phyloP scores from a whole-genome alignment of 257 asterid species.

The Eucommia ulmoides region DNA sequence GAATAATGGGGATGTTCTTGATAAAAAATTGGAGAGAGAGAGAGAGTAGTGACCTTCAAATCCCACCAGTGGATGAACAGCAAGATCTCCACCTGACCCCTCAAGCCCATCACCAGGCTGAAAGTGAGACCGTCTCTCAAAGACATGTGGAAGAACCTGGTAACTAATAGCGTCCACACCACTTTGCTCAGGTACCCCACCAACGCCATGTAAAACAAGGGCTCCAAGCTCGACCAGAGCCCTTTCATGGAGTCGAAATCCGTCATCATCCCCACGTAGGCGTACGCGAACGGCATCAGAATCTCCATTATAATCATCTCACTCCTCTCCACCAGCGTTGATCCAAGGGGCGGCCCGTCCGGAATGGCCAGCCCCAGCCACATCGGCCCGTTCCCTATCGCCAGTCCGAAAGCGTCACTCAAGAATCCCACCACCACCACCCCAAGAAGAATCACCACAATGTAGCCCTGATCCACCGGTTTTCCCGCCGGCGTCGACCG shows the following conservation, averaged over 20 bases:
- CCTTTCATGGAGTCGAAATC: slow-evolving; percentile 26
- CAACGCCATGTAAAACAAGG: slow-evolving; percentile 32
- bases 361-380: slow-evolving; percentile 90
- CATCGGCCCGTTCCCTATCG: slow-evolving; percentile 60
- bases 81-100: slow-evolving; percentile 71
- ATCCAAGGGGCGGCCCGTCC: slow-evolving; percentile 84
- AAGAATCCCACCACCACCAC: slow-evolving; percentile 47
- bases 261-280: slow-evolving; percentile 39
- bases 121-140: slow-evolving; percentile 57
- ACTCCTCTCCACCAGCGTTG: slow-evolving; percentile 58
- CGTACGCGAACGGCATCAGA: slow-evolving; percentile 53
- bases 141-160: slow-evolving; percentile 32
- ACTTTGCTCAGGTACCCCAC: slow-evolving; percentile 24
- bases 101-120: slow-evolving; percentile 48
- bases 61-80: slow-evolving; percentile 61
- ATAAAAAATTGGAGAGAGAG: too few species aligned
- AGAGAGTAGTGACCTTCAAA: slow-evolving; percentile 29
- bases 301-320: slow-evolving; percentile 48
- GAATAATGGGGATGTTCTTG: too few species aligned
- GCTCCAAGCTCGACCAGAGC: slow-evolving; percentile 38
- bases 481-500: slow-evolving; percentile 53
- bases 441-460: slow-evolving; percentile 38
- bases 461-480: slow-evolving; percentile 51
- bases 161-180: slow-evolving; percentile 20
- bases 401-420: slow-evolving; percentile 51